A percentile compares a stretch with the other conserved stretches of the same genome.
Conservation (phyloP, 2,329 filamentous ascomycete genomes). For the Diaporthe sp. region DNA sequence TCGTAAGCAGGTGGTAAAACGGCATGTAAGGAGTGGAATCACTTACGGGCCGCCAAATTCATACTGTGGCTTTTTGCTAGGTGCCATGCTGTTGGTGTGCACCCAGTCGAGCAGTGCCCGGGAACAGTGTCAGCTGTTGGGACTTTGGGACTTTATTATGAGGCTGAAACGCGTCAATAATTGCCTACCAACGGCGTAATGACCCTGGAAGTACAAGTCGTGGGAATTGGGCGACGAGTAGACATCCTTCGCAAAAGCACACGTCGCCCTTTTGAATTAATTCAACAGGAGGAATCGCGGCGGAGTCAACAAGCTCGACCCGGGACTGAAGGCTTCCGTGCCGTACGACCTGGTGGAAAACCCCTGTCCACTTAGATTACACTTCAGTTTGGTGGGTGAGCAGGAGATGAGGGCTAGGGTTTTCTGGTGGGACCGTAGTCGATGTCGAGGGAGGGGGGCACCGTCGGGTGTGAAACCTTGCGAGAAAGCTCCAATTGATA, state of each 20-base stretch:
- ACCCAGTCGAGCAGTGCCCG: not conserved
- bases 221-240: no score
- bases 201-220: not conserved
- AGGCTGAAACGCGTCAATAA: not conserved
- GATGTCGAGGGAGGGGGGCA: not conserved
- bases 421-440: not conserved
- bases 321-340: slow-evolving; percentile 22
- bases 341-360: not conserved
- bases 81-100: slow-evolving; percentile 13
- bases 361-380: not conserved
- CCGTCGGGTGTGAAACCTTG: not conserved
- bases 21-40: not conserved
- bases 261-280: not conserved
- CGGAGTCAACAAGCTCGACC: not conserved
- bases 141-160: not conserved
- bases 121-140: no score
- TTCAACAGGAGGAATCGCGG: not conserved
- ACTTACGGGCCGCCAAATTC: slow-evolving; percentile 43
- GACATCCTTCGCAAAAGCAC: not conserved
- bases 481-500: no score
- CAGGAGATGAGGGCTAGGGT: not conserved
- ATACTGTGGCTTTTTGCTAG: slow-evolving; percentile 31
- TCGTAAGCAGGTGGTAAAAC: not conserved
- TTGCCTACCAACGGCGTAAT: not conserved
- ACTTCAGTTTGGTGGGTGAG: no score